These are phyloP conservation scores for Pisolithus sp. DNA, from an alignment of 768 basidiomycete genomes.

Conservation along the genomic window DNA sequence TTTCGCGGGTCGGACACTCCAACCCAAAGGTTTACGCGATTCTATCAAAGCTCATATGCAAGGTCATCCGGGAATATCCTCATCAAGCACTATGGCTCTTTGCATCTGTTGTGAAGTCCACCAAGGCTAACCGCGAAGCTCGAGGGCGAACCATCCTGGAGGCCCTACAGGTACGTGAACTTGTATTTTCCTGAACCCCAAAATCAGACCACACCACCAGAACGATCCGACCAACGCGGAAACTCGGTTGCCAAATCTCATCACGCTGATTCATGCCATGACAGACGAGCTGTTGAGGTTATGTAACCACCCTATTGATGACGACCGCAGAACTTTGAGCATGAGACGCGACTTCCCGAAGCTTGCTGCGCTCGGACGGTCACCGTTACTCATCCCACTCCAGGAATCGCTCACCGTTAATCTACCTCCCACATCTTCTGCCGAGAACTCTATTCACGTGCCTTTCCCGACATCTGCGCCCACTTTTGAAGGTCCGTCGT, in stretches of 20 bases:
- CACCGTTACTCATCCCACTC: conserved; percentile 77
- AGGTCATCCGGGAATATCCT: conserved; percentile 77
- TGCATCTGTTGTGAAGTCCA: conserved; percentile 82
- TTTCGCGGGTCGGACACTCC: conserved; percentile 81
- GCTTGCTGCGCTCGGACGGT: conserved; percentile 52
- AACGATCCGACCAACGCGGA: conserved; percentile 37
- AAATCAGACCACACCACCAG: conserved; percentile 24
- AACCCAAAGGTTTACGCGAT: conserved; percentile 54
- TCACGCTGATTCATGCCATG: conserved; percentile 53
- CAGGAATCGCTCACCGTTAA: conserved; percentile 88
- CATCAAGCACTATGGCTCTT: conserved; percentile 93
- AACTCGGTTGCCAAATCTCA: conserved; percentile 41
- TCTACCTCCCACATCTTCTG: conserved; percentile 67
- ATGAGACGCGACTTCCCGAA: conserved; percentile 49
- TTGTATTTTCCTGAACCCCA: background rate
- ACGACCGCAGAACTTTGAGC: conserved; percentile 31
- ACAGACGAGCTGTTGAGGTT: conserved; percentile 63
- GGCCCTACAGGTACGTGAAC: conserved; percentile 45
- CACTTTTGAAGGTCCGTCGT: conserved; percentile 64
- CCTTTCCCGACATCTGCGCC: conserved; percentile 79
- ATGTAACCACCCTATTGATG: conserved; percentile 48
- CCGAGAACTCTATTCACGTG: conserved; percentile 51
- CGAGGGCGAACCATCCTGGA: conserved; percentile 57
- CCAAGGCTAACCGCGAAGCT: conserved; percentile 48
- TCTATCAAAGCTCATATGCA: conserved; percentile 59